Base-by-base conservation (phyloP, 2,329 filamentous ascomycete species). In the Trichoderma cornu-damae region DNA sequence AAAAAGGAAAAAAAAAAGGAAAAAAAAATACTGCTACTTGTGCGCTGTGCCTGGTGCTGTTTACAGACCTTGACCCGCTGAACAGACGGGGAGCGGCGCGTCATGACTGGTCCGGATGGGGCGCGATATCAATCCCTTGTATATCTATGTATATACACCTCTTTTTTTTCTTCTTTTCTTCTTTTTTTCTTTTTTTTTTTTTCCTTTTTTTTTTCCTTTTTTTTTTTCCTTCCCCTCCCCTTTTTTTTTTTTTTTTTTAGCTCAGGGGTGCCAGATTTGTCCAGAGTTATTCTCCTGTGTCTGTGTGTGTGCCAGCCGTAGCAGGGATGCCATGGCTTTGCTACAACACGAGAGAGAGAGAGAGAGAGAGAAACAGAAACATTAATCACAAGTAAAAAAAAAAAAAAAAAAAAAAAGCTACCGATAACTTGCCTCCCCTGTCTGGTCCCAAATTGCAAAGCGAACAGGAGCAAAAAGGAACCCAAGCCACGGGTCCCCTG, bases 21-120 rank as follows among this genome's bases (percentile, higher is more conserved):
- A n/a, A n/a, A n/a, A n/a, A n/a, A n/a, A n/a, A n/a, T n/a, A n/a
- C n/a, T n/a, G n/a, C n/a, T n/a, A n/a, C n/a, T n/a, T n/a, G n/a
- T n/a, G n/a, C n/a, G n/a, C n/a, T n/a, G n/a, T n/a, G n/a, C n/a
- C n/a, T n/a, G n/a, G n/a, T n/a, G n/a, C n/a, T n/a, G n/a, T n/a
- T n/a, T n/a, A 30, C 28, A 44, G 44, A 44, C 50, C 50, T 53
- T 44, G 50, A 35, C 50, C 40, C 44, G 50, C 50, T 53, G 50
- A 53, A 44, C 22, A 18, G 30, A 30, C 28, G 24, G 38, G 28
- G 12, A 32, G 16, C 14, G 18, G 14, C 28, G 49, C n/a, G 16
- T n/a, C 18, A 14, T 52, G 49, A 52, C 49, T 52, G 49, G 49
- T 34, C 11, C 49, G 49, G 37, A 9, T 43, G 28, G 28, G 18